Base-by-base conservation (phyloP, 2,329 filamentous ascomycete genomes). In the Alternaria gaisen region DNA sequence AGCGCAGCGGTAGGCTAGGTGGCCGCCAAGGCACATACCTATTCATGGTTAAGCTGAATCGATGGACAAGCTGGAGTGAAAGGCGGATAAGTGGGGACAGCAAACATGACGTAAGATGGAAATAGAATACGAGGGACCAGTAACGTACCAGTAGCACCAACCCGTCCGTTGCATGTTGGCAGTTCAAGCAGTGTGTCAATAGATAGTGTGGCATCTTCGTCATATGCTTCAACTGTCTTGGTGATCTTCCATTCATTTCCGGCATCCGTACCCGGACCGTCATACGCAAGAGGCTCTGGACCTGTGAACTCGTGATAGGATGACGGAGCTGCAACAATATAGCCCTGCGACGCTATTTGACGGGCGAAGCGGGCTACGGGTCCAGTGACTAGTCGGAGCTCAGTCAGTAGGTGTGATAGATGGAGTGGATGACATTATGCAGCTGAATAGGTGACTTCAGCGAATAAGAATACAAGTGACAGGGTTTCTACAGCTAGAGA, bases 281-380 rank as follows among this genome's bases (percentile, higher is more conserved):
- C 92, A 78, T 97, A 97, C 51, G 91, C 87, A 41, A 97, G 83
- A 11, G 94, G 83, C 72, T 94, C 92, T 0, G 93, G 92, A 5
- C 91, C 91, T 1, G 89, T 92, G 80, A 97, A 97, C 79, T 97
- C 94, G 77, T 97, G 94, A 80, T 97, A 97, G 32, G 90, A 94
- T 36, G 91, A 95, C 0, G 93, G 93, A 0, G 93, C 93, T 10
- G 91, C 94, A 67, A 94, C 93, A 69, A 97, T 96, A 83, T 96
- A 97, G 72, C 94, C 94, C 67, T 97, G 92, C 3, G 92, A 91
- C 40, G 93, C 92, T 71, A 97, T 97, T 78, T 97, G 93, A 61
- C 94, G 89, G 53, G 92, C 93, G 73, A 97, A 97, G 54, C 94
- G 89, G 61, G 90, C 87, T 26, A 97, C 94, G 2, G 94, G 94